Percentiles rank a stretch among this genome's conserved stretches.
Conservation (phyloP, 208 protist species). For the Crithidia expoeki region DNA sequence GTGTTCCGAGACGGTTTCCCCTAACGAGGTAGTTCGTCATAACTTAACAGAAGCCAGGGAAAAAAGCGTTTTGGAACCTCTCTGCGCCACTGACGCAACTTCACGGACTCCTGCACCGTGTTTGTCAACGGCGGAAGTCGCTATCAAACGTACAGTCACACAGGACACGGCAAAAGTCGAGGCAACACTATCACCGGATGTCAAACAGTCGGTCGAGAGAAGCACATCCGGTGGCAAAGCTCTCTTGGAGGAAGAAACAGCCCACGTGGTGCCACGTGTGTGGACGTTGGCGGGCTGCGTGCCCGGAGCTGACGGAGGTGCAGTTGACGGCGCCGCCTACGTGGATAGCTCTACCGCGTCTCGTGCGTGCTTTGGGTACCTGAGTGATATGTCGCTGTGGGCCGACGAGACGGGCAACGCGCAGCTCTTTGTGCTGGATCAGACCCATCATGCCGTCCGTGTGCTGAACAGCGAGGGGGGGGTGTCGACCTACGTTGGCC, state of each 20-base stretch:
- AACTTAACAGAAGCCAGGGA: no score
- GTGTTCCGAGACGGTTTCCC: no score
- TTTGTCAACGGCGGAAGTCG: no score
- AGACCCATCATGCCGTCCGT: slow-evolving; percentile 46
- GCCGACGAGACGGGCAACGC: slow-evolving; percentile 46
- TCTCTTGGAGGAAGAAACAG: background rate
- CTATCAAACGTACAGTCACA: no score
- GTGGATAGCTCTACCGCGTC: slow-evolving; percentile 40
- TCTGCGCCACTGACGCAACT: no score
- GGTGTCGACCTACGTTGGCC: slow-evolving; percentile 55
- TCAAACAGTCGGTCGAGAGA: background rate
- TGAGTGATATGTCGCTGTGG: slow-evolving; percentile 47
- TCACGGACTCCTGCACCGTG: no score
- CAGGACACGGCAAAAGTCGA: no score
- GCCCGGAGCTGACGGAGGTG: background rate
- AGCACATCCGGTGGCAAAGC: background rate
- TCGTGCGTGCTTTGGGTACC: slow-evolving; percentile 44
- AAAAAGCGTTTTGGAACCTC: no score
- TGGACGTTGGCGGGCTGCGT: slow-evolving; percentile 64
- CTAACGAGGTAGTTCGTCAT: no score
- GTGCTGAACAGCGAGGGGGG: slow-evolving; percentile 46
- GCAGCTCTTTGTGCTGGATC: slow-evolving; percentile 57
- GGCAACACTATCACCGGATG: background rate
- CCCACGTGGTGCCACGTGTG: slow-evolving; percentile 34
- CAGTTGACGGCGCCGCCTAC: slow-evolving; percentile 24